Base-by-base conservation (phyloP, 768 basidiomycete species). In the Lyophyllum shimeji region DNA sequence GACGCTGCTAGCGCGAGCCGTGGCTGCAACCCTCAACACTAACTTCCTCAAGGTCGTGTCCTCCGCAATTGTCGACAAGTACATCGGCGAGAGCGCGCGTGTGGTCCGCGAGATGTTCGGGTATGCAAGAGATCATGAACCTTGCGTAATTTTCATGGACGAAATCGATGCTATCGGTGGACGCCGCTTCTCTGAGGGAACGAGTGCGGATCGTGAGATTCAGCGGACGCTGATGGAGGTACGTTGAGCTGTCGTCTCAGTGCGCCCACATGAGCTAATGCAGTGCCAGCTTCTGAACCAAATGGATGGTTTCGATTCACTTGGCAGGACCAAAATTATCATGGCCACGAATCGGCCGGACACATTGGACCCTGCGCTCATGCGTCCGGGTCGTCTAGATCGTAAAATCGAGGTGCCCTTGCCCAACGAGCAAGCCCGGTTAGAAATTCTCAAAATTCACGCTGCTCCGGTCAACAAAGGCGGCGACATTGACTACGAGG, bases 331-430 rank as follows among this genome's bases (percentile, higher is more conserved):
- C 31, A 98, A 98, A 73, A 83, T 98, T 51, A 99, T 99, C 71
- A 98, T 98, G 93, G 97, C 97, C n/a, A 99, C 97, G 23, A 99
- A 98, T 77, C 82, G 97, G 67, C 97, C 97, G 0, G 97, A 99
- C 71, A 98, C 95, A 1, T 84, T 98, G 31, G 97, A 98, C 73
- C 97, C 97, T 13, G 96, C 96, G 13, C 84, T 99, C 21, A 81
- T 99, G 53, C 91, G 96, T 52, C 96, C 96, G 7, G 97, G 97
- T 44, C 89, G 97, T 50, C 78, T 99, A 39, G 97, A 99, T 71
- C 83, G 96, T 45, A 98, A 98, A 75, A 96, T 99, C 60, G 96
- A 98, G 76, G 91, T 99, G 48, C 95, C 96, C 8, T 78, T 98
- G 46, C 97, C 97, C 1, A 98, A 99, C 66, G 97, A 98, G 69